Conservation (phyloP, 108 stramenopile species). For the Asterionellopsis glacialis region DNA sequence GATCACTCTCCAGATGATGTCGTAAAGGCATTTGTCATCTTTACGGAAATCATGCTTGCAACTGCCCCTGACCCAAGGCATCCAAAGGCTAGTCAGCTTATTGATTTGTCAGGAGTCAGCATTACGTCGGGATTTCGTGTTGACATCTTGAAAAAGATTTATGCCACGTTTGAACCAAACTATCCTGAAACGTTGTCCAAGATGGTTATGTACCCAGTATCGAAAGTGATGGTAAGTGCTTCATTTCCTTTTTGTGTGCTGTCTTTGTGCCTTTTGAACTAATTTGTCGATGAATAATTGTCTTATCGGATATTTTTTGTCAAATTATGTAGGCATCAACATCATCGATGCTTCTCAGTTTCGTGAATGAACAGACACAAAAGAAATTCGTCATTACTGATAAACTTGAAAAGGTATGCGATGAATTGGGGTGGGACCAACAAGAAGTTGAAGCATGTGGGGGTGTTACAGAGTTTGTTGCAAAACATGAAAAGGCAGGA, state of each 20-base stretch:
- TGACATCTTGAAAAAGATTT: slow-evolving; percentile 58
- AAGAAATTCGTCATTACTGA: slow-evolving; percentile 81
- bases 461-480: slow-evolving; percentile 68
- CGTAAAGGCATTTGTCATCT: slow-evolving; percentile 72
- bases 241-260: too few species aligned
- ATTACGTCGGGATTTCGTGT: slow-evolving; percentile 63
- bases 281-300: too few species aligned
- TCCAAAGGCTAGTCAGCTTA: slow-evolving; percentile 66
- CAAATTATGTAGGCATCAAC: slow-evolving; percentile 15
- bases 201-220: slow-evolving; percentile 83
- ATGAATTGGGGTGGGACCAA: slow-evolving; percentile 71
- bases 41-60: slow-evolving; percentile 66
- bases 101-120: slow-evolving; percentile 68
- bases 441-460: slow-evolving; percentile 65
- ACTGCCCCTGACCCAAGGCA: slow-evolving; percentile 52
- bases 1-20: slow-evolving; percentile 50
- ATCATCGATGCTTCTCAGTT: slow-evolving; percentile 54
- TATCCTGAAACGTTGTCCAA: slow-evolving; percentile 73
- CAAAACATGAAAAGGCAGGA: slow-evolving; percentile 64
- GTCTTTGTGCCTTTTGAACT: too few species aligned
- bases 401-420: slow-evolving; percentile 59
- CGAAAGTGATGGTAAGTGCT: slow-evolving; percentile 20
- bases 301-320: too few species aligned
- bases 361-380: slow-evolving; percentile 80
- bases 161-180: slow-evolving; percentile 72